A percentile compares a stretch with the other conserved stretches of the same genome.
Conservation (phyloP, 2,329 filamentous ascomycete species). For the Sporothrix brasiliensis region DNA sequence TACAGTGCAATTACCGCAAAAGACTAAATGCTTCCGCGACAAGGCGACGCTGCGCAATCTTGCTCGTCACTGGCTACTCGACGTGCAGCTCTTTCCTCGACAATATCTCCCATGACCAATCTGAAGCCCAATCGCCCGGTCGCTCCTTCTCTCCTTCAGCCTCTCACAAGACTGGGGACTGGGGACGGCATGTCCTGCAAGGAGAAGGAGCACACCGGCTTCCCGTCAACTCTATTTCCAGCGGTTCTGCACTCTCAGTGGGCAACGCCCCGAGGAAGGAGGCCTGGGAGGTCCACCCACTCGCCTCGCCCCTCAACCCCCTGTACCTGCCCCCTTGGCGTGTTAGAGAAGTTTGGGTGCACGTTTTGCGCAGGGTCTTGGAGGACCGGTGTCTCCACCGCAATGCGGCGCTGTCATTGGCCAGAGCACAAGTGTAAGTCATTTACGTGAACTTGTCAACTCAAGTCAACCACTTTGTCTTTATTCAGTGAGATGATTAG, state of each 20-base stretch:
- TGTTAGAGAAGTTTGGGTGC: conserved; percentile 16
- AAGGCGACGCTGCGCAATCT: conserved; percentile 3
- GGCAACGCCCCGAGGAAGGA: neutral
- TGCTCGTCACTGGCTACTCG: neutral
- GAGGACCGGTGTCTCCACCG: conserved; percentile 7
- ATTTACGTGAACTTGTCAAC: conserved; percentile 7
- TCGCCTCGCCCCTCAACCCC: conserved; percentile 1
- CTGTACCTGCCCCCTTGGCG: conserved; percentile 18
- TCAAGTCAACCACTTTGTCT: neutral
- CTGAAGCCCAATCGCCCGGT: neutral
- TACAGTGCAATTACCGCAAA: neutral
- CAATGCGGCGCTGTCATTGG: conserved; percentile 15
- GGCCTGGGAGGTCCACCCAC: neutral
- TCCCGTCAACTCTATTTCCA: conserved; percentile 9
- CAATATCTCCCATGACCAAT: neutral
- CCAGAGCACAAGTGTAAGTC: conserved; percentile 9
- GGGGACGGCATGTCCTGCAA: neutral
- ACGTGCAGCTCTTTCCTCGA: conserved; percentile 15
- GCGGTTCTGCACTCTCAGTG: neutral
- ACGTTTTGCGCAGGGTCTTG: conserved; percentile 11
- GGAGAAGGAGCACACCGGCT: neutral
- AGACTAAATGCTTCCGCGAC: neutral
- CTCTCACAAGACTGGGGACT: neutral
- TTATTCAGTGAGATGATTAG: neutral
- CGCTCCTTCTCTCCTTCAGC: conserved; percentile 6